A percentile compares a stretch with the other conserved stretches of the same genome.
phyloP scores from a whole-genome alignment of 1,284 basidiomycete species.

The Leccinum pachyderme region DNA sequence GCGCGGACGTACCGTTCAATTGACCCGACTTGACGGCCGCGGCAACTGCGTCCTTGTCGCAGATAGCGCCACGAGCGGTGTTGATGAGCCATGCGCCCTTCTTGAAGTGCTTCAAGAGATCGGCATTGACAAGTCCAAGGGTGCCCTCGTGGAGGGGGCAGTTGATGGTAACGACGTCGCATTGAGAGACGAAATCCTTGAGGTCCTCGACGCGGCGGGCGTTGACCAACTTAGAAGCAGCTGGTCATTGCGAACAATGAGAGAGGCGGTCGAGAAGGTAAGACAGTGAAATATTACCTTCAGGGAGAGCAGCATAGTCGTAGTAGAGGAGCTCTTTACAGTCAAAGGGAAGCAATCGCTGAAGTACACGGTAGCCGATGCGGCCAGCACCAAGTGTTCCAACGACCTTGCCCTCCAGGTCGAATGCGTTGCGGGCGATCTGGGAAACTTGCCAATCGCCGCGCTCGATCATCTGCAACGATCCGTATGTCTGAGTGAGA shows the following conservation, averaged over 20 bases:
- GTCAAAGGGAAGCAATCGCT: conserved; percentile 86
- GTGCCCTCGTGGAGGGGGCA: conserved; percentile 91
- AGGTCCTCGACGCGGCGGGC: conserved; percentile 80
- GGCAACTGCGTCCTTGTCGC: conserved; percentile 79
- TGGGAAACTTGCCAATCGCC: conserved; percentile 87
- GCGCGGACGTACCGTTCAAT: conserved; percentile 47
- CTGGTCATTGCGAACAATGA: conserved; percentile 26
- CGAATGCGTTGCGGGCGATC: conserved; percentile 79
- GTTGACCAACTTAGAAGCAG: conserved; percentile 68
- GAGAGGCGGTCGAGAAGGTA: not conserved
- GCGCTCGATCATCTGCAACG: conserved; percentile 63
- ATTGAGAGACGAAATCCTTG: conserved; percentile 82
- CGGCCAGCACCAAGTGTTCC: conserved; percentile 86
- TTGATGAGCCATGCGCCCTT: conserved; percentile 85
- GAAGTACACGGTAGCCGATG: conserved; percentile 89
- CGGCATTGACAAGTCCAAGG: conserved; percentile 76
- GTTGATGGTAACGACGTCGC: conserved; percentile 87
- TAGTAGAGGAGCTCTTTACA: conserved; percentile 92
- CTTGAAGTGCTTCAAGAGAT: conserved; percentile 87
- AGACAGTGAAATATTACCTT: conserved; percentile 36
- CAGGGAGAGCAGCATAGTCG: conserved; percentile 85
- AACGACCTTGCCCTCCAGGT: conserved; percentile 89
- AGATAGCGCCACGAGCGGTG: conserved; percentile 93
- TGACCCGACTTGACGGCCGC: conserved; percentile 79
- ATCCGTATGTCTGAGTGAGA: not conserved